phyloP scores from a whole-genome alignment of 306 rosid species.

The Sophora flavescens region DNA sequence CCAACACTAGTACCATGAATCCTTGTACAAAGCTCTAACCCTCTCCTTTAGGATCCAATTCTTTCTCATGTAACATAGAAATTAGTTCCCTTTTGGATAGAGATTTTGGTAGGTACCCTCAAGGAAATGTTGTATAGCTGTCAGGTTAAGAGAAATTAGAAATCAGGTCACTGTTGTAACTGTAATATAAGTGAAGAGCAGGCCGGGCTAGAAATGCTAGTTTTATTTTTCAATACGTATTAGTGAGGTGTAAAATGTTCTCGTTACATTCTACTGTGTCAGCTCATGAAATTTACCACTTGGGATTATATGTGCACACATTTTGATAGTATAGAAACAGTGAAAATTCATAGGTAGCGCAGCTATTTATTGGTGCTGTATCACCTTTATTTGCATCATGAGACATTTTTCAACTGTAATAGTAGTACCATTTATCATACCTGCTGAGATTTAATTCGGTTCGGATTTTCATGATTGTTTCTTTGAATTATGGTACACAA shows the following conservation, averaged over 20 bases:
- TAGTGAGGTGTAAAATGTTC: constrained; percentile 45
- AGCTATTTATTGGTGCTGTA: background rate
- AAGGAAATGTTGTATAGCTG: constrained; percentile 72
- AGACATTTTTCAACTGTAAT: constrained; percentile 20
- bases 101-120: constrained; percentile 69
- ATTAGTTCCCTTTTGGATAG: constrained; percentile 52
- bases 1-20: constrained; percentile 56
- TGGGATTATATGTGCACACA: constrained; percentile 25
- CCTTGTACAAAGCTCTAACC: constrained; percentile 84
- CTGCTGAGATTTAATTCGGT: constrained; percentile 1
- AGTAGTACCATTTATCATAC: background rate
- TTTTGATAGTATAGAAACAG: background rate
- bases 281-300: constrained; percentile 1
- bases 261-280: background rate
- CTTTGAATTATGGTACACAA: background rate
- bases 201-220: constrained; percentile 51
- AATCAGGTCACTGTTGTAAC: constrained; percentile 64
- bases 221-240: constrained; percentile 36
- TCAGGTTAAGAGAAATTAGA: constrained; percentile 68
- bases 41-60: constrained; percentile 64
- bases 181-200: constrained; percentile 62
- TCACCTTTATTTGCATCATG: background rate
- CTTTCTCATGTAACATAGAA: constrained; percentile 76
- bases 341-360: constrained; percentile 7
- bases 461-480: constrained; percentile 10